phyloP scores from a whole-genome alignment of 2,329 filamentous ascomycete species.

The Rosellinia necatrix region DNA sequence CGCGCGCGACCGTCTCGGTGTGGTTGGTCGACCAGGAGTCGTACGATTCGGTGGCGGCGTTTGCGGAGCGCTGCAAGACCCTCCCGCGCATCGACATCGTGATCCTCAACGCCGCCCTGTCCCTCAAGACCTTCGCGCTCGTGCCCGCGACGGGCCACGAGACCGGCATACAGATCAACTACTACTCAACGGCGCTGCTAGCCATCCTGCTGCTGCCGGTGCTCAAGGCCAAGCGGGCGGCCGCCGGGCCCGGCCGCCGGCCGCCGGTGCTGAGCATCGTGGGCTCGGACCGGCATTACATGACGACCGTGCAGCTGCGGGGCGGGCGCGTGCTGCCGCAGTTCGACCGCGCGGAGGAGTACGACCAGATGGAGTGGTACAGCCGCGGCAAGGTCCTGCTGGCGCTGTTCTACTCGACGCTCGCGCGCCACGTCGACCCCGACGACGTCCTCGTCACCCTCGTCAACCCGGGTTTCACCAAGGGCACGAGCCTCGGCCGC shows the following conservation, averaged over 20 bases:
- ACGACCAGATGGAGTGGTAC: too few relatives aligned
- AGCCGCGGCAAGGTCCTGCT: too few relatives aligned
- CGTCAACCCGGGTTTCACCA: background rate
- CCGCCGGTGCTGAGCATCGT: background rate
- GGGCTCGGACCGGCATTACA: background rate
- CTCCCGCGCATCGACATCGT: constrained; percentile 20
- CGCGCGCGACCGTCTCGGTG: constrained; percentile 7
- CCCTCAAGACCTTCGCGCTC: constrained; percentile 25
- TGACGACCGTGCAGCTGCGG: background rate
- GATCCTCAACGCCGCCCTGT: constrained; percentile 40
- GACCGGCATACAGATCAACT: constrained; percentile 53
- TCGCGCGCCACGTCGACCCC: too few relatives aligned
- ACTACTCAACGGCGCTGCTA: constrained; percentile 54
- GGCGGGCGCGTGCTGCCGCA: too few relatives aligned
- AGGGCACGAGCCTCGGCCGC: background rate
- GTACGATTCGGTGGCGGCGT: constrained; percentile 22
- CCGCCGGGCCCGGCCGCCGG: background rate
- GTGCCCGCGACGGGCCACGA: constrained; percentile 43
- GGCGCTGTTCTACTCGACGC: too few relatives aligned
- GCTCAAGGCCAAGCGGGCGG: constrained; percentile 43
- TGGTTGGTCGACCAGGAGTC: constrained; percentile 23
- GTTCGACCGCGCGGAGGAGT: too few relatives aligned
- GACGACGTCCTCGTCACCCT: too few relatives aligned
- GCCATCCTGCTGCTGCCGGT: constrained; percentile 51
- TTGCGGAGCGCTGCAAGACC: constrained; percentile 5